These are phyloP conservation scores for Epichloe gansuensis DNA, from an alignment of 2,329 filamentous ascomycete species.

Conservation along the genomic window DNA sequence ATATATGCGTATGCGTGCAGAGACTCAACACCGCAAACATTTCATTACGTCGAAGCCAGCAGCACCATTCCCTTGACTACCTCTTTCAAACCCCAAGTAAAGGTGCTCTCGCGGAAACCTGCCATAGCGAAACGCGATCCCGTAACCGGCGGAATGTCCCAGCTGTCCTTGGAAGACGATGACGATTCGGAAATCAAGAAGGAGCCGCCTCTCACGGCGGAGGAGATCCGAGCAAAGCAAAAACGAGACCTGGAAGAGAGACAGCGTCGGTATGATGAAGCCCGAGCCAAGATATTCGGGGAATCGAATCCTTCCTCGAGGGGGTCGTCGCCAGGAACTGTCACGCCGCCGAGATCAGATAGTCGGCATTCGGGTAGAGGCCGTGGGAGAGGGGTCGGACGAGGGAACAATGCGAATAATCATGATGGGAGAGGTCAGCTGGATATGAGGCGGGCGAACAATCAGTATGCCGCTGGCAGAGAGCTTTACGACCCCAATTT, in stretches of 20 bases:
- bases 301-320: constrained; percentile 42
- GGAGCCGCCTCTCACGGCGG: constrained; percentile 52
- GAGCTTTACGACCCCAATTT: constrained; percentile 73
- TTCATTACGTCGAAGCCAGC: constrained; percentile 61
- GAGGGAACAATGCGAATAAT: constrained; percentile 11
- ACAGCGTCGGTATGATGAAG: constrained; percentile 81
- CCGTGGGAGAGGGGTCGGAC: constrained; percentile 29
- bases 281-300: constrained; percentile 77
- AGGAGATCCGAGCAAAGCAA: constrained; percentile 68
- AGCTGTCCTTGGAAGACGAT: constrained; percentile 34
- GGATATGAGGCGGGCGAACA: constrained; percentile 13
- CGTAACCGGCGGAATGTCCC: constrained; percentile 31
- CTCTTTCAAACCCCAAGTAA: constrained; percentile 72
- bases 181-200: constrained; percentile 55
- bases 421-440: constrained; percentile 7
- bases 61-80: constrained; percentile 47
- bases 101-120: constrained; percentile 75
- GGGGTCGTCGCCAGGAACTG: constrained; percentile 48
- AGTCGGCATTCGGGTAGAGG: constrained; percentile 27
- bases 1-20: constrained; percentile 26
- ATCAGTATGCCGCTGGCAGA: constrained; percentile 23
- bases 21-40: constrained; percentile 56
- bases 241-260: constrained; percentile 77
- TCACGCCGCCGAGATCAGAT: constrained; percentile 41
- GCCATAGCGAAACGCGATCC: constrained; percentile 47